phyloP scores from a whole-genome alignment of 768 basidiomycete species.

The Russula griseocarnosa region DNA sequence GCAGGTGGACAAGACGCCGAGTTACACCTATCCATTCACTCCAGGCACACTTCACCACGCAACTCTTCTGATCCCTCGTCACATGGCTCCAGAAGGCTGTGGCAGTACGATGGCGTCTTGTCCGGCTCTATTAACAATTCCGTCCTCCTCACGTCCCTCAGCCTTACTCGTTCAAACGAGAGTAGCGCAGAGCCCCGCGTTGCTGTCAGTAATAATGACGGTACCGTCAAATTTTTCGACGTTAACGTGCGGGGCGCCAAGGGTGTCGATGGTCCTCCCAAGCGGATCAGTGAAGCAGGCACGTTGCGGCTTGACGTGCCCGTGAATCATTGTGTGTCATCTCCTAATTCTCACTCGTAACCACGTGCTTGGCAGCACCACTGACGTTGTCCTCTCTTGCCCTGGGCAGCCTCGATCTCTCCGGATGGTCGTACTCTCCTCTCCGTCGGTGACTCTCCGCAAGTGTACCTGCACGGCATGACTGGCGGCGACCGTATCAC shows the following conservation, averaged over 20 bases:
- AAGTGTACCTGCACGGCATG: constrained; percentile 78
- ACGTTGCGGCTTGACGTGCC: constrained; percentile 58
- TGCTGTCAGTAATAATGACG: constrained; percentile 84
- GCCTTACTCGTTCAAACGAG: constrained; percentile 54
- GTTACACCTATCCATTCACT: constrained; percentile 57
- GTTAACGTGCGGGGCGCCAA: constrained; percentile 49
- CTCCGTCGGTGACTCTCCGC: constrained; percentile 86
- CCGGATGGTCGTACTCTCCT: constrained; percentile 84
- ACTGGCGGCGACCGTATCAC: constrained; percentile 57
- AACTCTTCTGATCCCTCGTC: constrained; percentile 5
- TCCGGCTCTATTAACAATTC: constrained; percentile 80
- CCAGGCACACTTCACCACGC: constrained; percentile 22
- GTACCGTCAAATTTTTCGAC: constrained; percentile 75
- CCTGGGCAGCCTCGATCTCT: constrained; percentile 84
- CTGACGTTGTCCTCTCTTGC: constrained; percentile 9
- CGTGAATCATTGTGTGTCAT: constrained; percentile 71
- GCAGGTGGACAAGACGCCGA: constrained; percentile 73
- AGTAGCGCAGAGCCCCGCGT: constrained; percentile 72
- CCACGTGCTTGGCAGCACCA: background rate
- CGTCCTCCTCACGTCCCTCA: constrained; percentile 60
- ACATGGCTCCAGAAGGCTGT: constrained; percentile 34
- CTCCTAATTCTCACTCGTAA: background rate
- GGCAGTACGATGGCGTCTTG: constrained; percentile 55
- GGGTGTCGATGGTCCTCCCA: constrained; percentile 37
- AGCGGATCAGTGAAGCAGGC: constrained; percentile 48